Base-by-base conservation (phyloP, 2,329 filamentous ascomycete genomes). In the Alternaria hordeiaustralica region DNA sequence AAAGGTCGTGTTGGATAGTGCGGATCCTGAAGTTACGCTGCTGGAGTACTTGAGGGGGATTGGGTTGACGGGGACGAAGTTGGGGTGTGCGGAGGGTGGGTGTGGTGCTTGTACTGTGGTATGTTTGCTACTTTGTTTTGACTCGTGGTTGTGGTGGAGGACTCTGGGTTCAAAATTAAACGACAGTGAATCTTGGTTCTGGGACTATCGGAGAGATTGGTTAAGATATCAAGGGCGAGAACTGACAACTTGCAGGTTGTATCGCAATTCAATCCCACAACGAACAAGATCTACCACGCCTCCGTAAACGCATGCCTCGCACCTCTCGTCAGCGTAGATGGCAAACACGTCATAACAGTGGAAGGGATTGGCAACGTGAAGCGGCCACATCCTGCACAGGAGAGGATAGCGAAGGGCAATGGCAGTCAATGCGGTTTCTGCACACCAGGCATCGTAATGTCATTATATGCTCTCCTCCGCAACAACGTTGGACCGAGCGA, bases 401-500 rank as follows among this genome's bases (percentile, higher is more conserved):
- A 98, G 82, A 88, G 96, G 51, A 92, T 99, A 72, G 95, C 96
- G 18, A 92, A 92, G 80, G 88, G 91, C 30, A 96, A 97, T 82
- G 96, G 96, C 53, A 97, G 93, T 71, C 95, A 99, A 79, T 99
- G 90, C 79, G 90, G 94, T 1, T 99, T 99, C 82, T 99, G 96
- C 76, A 98, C 96, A 0, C 96, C 96, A 5, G 96, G 96, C 3
- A 98, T 99, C 74, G 94, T 98, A 66, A 98, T 98, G 89, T 97
- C 94, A 78, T 81, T 98, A 60, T 99, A 99, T 80, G 96, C 96
- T 6, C 85, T 98, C 47, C 85, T 99, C 30, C 88, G 96, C 63
- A 98, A 98, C 75, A 92, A 94, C 69, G 85, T 89, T 5, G 85
- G 86, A 20, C 94, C 95, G 0, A 90, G 89, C 3, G 89, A 95